These are phyloP conservation scores for Auricularia heimuer DNA, from an alignment of 768 basidiomycete genomes.

Conservation along the genomic window DNA sequence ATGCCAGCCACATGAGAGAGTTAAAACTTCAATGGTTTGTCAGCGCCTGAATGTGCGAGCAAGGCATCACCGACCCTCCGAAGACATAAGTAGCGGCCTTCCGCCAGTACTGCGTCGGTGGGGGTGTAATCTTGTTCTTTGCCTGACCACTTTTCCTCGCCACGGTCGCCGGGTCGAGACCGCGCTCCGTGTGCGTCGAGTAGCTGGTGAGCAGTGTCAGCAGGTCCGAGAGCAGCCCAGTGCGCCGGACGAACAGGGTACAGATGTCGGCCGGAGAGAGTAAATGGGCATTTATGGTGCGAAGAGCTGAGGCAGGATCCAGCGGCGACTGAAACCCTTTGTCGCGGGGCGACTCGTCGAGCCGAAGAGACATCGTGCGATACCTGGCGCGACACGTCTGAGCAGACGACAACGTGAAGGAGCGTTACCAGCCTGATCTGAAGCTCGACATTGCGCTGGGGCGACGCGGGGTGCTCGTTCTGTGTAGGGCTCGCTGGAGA, in stretches of 20 bases:
- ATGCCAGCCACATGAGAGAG: too few species aligned
- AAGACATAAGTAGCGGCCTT: conserved; percentile 45
- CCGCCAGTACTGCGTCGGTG: conserved; percentile 36
- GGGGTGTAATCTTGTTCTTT: conserved; percentile 41
- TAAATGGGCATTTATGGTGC: conserved; percentile 40
- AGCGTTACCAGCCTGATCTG: neutral
- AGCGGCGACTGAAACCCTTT: neutral
- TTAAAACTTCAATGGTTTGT: neutral
- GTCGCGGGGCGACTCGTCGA: neutral
- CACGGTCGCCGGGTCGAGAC: conserved; percentile 39
- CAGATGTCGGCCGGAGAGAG: conserved; percentile 32
- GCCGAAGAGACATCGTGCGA: conserved; percentile 1
- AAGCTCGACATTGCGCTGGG: neutral
- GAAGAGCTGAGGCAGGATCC: conserved; percentile 31
- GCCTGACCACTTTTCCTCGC: conserved; percentile 33
- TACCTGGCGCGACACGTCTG: neutral
- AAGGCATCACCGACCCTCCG: conserved; percentile 42
- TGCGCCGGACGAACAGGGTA: conserved; percentile 16
- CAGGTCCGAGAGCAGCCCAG: neutral
- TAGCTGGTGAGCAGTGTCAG: conserved; percentile 13
- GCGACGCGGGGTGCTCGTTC: too few species aligned
- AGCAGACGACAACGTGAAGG: neutral
- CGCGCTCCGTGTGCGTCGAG: conserved; percentile 31
- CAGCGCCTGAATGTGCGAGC: too few species aligned
- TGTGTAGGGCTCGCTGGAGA: too few species aligned